Conservation (phyloP, 83 land plant species). For the Isoetes engelmannii region DNA sequence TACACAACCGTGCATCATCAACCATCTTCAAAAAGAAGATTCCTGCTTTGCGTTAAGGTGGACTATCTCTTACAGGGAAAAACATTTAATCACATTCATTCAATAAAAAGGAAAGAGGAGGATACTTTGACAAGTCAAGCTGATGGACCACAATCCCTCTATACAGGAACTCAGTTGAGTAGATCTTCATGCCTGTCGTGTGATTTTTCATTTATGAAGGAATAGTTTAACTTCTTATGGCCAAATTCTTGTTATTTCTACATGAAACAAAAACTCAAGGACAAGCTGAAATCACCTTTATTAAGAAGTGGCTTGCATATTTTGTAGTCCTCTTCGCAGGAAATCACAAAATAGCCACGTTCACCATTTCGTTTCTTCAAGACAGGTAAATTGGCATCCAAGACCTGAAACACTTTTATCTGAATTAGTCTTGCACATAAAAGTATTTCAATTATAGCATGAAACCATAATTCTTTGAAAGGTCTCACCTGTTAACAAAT, state of each 20-base stretch:
- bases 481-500: too few species aligned
- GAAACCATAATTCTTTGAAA: too few species aligned
- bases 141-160: slow-evolving; percentile 3
- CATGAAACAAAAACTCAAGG: background rate
- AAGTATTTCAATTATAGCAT: background rate
- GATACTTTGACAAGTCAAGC: background rate
- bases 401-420: background rate
- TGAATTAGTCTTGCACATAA: background rate
- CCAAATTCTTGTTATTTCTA: too few species aligned
- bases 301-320: background rate
- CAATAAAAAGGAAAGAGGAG: too few species aligned
- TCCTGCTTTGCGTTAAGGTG: too few species aligned
- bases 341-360: background rate
- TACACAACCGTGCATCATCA: too few species aligned
- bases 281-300: background rate
- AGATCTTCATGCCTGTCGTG: slow-evolving; percentile 3
- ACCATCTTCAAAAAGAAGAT: too few species aligned
- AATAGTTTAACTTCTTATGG: too few species aligned
- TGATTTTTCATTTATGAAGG: background rate
- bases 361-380: background rate
- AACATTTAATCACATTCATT: too few species aligned
- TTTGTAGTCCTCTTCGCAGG: slow-evolving; percentile 3
- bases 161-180: slow-evolving; percentile 5
- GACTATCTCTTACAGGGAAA: too few species aligned
- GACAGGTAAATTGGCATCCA: background rate